Base-by-base conservation (phyloP, 2,329 filamentous ascomycete genomes). In the Basipetospora chlamydospora region DNA sequence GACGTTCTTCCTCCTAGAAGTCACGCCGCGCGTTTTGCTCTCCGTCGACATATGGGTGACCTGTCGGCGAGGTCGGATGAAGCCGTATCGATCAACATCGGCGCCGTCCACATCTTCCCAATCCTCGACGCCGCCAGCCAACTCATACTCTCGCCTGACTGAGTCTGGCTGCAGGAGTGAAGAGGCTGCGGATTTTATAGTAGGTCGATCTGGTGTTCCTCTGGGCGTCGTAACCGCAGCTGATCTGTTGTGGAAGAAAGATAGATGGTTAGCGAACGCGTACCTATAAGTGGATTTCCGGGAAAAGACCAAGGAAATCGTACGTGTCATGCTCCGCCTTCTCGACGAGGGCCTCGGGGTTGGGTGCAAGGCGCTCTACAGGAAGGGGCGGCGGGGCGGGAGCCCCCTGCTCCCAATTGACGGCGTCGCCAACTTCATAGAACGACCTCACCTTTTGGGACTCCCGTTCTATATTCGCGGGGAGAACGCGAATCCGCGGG, bases 391-490 rank as follows among this genome's bases (percentile, higher is more conserved):
- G n/a, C 51, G 58, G 63, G 50, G 52, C 59, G 45, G 60, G 55
- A 42, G 54, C 60, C 43, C 66, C 65, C 50, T 69, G 63, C 54
- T 70, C 65, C 63, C 63, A 68, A 44, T 56, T 58, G 55, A 66
- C 54, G 55, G 53, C 56, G 51, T 69, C 67, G 58, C 63, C 64
- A 50, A 62, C 61, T 60, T 67, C 64, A 64, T 75, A 75, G 58
- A 75, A 70, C 57, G 69, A 74, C 64, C 70, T 73, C 66, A 75
- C 70, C 65, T 74, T 73, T 68, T 70, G 67, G 60, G 70, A 75
- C 60, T 75, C 70, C 59, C 66, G 67, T 61, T 74, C 69, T 49
- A 66, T 55, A 47, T 73, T 68, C 52, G 60, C 58, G 47, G 67
- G 60, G 52, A 72, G 58, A 49, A 73, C 54, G 45, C 61, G 63